A percentile compares a stretch with the other conserved stretches of the same genome.
Evolutionary conservation across 2,329 filamentous ascomycete genomes (phyloP).

Genomic region (Zelopaecilomyces penicillatus): DNA sequence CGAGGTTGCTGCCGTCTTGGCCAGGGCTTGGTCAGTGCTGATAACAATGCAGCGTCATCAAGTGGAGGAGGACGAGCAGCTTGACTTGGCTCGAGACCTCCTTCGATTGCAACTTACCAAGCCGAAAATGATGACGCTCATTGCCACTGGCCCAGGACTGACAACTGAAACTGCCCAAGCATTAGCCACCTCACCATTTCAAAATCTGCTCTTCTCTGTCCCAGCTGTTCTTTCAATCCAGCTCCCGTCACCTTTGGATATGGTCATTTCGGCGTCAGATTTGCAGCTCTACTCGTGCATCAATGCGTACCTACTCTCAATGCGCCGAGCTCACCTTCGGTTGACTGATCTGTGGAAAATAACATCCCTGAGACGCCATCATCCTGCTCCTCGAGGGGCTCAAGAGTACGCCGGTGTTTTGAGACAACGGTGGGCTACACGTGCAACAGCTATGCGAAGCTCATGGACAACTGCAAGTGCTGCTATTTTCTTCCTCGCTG

Average conservation of each 20-base stretch:
- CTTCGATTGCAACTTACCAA: constrained; percentile 59
- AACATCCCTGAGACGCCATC: constrained; percentile 65
- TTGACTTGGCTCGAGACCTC: constrained; percentile 74
- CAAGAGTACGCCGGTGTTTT: constrained; percentile 52
- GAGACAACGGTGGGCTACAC: constrained; percentile 53
- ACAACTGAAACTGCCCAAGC: constrained; percentile 21
- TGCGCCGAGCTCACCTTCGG: constrained; percentile 77
- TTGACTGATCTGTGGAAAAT: constrained; percentile 83
- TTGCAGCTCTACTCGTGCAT: constrained; percentile 74
- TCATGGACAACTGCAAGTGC: constrained; percentile 88
- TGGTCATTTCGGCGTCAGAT: constrained; percentile 74
- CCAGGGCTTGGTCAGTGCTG: constrained; percentile 70
- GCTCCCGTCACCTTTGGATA: constrained; percentile 71
- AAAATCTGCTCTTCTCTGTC: constrained; percentile 72
- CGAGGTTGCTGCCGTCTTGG: constrained; percentile 70
- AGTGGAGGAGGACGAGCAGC: constrained; percentile 70
- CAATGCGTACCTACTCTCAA: constrained; percentile 77
- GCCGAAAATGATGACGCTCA: constrained; percentile 29
- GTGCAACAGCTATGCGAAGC: constrained; percentile 63
- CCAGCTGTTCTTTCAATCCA: constrained; percentile 61
- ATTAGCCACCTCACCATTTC: constrained; percentile 54
- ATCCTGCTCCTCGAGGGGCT: constrained; percentile 60
- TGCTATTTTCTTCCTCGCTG: constrained; percentile 80
- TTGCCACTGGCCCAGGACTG: constrained; percentile 29
- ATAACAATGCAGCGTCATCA: constrained; percentile 62